Conservation (phyloP, 2,329 filamentous ascomycete genomes). For the Beauveria bassiana region DNA sequence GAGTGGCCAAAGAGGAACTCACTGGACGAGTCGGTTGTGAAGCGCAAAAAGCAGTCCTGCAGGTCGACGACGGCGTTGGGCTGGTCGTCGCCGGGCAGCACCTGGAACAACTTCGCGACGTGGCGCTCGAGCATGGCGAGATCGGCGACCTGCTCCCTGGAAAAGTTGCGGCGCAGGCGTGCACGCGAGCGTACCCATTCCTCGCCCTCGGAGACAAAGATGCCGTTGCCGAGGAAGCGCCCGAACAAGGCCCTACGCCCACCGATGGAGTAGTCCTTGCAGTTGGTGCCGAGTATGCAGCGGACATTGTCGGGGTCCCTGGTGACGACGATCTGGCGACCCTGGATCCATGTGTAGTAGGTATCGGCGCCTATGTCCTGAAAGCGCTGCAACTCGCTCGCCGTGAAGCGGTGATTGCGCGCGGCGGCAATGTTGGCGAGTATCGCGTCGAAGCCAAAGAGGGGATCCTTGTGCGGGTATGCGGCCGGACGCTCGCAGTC, state of each 20-base stretch:
- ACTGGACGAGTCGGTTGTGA: slow-evolving; percentile 41
- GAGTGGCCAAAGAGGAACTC: slow-evolving; percentile 41
- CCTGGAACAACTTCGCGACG: slow-evolving; percentile 26
- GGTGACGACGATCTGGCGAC: slow-evolving; percentile 11
- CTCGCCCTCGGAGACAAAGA: slow-evolving; percentile 33
- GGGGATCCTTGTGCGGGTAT: background rate
- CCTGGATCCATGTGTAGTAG: slow-evolving; percentile 2
- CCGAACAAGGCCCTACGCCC: background rate
- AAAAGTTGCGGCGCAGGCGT: slow-evolving; percentile 20
- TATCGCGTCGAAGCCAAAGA: background rate
- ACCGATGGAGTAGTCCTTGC: slow-evolving; percentile 12
- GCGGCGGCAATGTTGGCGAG: background rate
- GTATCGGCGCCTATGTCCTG: background rate
- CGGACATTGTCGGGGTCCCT: slow-evolving; percentile 14
- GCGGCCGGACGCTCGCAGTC: background rate
- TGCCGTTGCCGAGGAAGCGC: slow-evolving; percentile 29
- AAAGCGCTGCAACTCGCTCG: background rate
- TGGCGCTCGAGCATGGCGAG: slow-evolving; percentile 18
- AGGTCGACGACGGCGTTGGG: slow-evolving; percentile 28
- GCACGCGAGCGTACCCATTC: slow-evolving; percentile 26
- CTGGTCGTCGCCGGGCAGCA: background rate
- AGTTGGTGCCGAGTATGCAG: slow-evolving; percentile 15
- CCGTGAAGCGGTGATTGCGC: background rate
- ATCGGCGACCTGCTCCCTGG: slow-evolving; percentile 18
- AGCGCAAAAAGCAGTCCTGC: slow-evolving; percentile 37